Evolutionary conservation across 768 basidiomycete genomes (phyloP).

Genomic region (Collybia sordida): DNA sequence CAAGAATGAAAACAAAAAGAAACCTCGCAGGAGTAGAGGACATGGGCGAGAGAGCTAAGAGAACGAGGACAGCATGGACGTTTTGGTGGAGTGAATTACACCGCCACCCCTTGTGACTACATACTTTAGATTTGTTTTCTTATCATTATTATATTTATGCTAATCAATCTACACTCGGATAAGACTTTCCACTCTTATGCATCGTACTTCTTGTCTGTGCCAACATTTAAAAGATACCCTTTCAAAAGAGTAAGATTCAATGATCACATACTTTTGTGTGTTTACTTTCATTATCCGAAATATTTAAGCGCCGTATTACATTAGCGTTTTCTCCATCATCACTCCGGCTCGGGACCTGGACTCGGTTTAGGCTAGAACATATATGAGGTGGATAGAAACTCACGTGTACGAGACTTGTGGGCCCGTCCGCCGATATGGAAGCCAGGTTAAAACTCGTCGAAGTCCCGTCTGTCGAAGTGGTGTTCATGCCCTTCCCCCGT

Average conservation of each 20-base stretch:
- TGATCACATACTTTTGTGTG: conserved; percentile 5
- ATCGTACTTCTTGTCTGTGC: background rate
- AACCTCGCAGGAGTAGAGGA: conserved; percentile 44
- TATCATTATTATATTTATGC: background rate
- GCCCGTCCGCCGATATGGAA: conserved; percentile 21
- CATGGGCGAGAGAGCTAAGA: conserved; percentile 36
- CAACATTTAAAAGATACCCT: background rate
- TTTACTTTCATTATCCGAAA: conserved; percentile 8
- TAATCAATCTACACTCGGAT: conserved; percentile 5
- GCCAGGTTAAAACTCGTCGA: conserved; percentile 35
- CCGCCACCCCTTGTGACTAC: too few relatives aligned
- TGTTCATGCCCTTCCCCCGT: conserved; percentile 19
- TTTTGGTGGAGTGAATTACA: background rate
- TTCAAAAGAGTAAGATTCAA: background rate
- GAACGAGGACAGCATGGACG: conserved; percentile 13
- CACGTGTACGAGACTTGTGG: conserved; percentile 16
- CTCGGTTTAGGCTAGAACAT: background rate
- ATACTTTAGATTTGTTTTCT: background rate
- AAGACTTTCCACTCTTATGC: conserved; percentile 2
- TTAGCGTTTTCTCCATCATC: conserved; percentile 7
- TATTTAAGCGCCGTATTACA: conserved; percentile 6
- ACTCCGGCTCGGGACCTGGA: conserved; percentile 3
- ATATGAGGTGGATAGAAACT: background rate
- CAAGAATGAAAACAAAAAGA: conserved; percentile 50
- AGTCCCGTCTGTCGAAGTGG: conserved; percentile 21